These are phyloP conservation scores for Lanzia echinophila DNA, from an alignment of 2,329 filamentous ascomycete species.

Conservation along the genomic window DNA sequence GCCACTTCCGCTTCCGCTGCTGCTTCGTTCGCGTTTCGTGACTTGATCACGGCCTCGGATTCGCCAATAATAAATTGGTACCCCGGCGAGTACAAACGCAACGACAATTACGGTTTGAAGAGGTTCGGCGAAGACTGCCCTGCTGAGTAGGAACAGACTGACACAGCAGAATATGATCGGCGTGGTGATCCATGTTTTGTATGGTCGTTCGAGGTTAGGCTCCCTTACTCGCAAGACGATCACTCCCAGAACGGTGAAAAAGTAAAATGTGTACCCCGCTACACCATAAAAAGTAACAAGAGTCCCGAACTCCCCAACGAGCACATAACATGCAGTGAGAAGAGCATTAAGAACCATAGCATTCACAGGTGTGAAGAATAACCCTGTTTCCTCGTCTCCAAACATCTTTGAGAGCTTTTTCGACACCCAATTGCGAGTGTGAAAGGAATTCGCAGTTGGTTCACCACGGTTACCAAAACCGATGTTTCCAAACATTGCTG, in stretches of 20 bases:
- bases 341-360: constrained; percentile 76
- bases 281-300: constrained; percentile 96
- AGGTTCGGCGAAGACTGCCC: constrained; percentile 86
- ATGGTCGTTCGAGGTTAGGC: constrained; percentile 80
- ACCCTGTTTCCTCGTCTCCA: constrained; percentile 68
- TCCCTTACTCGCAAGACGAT: constrained; percentile 86
- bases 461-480: constrained; percentile 52
- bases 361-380: constrained; percentile 92
- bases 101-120: constrained; percentile 84
- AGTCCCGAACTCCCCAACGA: constrained; percentile 84
- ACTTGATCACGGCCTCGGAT: constrained; percentile 58
- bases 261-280: constrained; percentile 96
- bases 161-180: constrained; percentile 99
- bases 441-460: constrained; percentile 37
- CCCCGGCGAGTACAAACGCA: constrained; percentile 72
- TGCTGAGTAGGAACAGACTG: constrained; percentile 80
- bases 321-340: constrained; percentile 70
- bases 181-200: constrained; percentile 93
- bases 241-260: constrained; percentile 85
- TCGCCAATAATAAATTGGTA: constrained; percentile 86
- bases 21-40: constrained; percentile 40
- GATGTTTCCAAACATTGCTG: constrained; percentile 73
- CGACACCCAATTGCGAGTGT: constrained; percentile 49
- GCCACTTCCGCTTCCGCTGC: constrained; percentile 37
- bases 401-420: constrained; percentile 55